Percentiles rank a stretch among this genome's conserved stretches.
Evolutionary conservation across 108 stramenopile species (phyloP).

Genomic region (Cylindrotheca closterium): DNA sequence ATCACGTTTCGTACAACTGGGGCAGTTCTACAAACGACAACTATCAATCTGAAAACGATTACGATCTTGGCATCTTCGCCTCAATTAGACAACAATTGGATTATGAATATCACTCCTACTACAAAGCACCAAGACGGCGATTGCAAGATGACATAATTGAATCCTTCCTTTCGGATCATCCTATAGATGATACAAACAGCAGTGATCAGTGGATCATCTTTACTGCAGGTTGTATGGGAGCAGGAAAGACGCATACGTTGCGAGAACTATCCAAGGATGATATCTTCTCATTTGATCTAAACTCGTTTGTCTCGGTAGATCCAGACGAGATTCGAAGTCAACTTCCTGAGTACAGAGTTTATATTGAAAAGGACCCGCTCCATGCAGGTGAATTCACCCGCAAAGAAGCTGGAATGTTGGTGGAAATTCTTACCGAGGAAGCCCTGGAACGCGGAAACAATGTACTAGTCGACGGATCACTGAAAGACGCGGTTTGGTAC

Average conservation of each 20-base stretch:
- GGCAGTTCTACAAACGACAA: conserved; percentile 28
- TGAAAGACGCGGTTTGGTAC: conserved; percentile 82
- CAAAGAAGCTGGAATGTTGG: conserved; percentile 70
- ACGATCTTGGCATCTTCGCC: conserved; percentile 32
- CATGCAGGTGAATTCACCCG: conserved; percentile 59
- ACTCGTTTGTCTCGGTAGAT: conserved; percentile 66
- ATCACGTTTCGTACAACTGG: conserved; percentile 15
- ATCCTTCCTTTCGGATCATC: conserved; percentile 8
- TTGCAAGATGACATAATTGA: conserved; percentile 52
- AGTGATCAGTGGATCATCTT: conserved; percentile 54
- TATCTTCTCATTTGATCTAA: conserved; percentile 18
- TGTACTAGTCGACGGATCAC: conserved; percentile 83
- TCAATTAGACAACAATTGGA: conserved; percentile 36
- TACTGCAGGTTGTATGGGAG: conserved; percentile 88
- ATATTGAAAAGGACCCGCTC: conserved; percentile 39
- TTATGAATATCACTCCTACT: conserved; percentile 46
- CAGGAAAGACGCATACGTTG: conserved; percentile 69
- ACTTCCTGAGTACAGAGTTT: conserved; percentile 61
- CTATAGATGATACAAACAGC: background rate
- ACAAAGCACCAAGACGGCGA: conserved; percentile 29
- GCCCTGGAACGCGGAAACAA: conserved; percentile 62
- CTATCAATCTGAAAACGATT: conserved; percentile 3
- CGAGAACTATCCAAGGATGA: background rate
- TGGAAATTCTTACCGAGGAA: conserved; percentile 61
- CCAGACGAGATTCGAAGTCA: conserved; percentile 65